A percentile compares a stretch with the other conserved stretches of the same genome.
Conservation (phyloP, 805 yeast genomes). For the Citeromyces matritensis region DNA sequence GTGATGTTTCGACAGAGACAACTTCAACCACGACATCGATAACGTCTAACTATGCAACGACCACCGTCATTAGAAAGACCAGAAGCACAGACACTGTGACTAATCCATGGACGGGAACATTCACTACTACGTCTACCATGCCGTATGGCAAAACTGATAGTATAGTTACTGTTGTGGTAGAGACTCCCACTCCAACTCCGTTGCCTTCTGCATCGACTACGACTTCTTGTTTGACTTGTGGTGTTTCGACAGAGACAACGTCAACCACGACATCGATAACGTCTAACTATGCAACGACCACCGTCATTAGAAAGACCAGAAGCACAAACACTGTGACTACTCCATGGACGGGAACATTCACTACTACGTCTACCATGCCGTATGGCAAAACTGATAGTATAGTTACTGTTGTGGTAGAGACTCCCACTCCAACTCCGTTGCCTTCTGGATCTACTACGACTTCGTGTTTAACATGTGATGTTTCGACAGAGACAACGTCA, state of each 20-base stretch:
- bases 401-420: conserved; percentile 1
- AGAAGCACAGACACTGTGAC: no score
- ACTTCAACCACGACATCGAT: no score
- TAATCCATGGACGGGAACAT: no score
- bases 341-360: not conserved
- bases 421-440: not conserved
- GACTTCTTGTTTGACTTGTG: not conserved
- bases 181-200: no score
- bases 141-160: no score
- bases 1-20: no score
- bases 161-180: no score
- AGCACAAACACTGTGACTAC: not conserved
- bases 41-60: no score
- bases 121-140: no score
- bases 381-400: not conserved
- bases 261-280: not conserved
- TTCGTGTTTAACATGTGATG: not conserved
- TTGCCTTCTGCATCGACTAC: no score
- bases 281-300: not conserved
- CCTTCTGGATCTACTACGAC: not conserved
- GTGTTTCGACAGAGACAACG: not conserved
- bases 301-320: not conserved
- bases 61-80: no score
- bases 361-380: conserved; percentile 1
- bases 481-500: not conserved